Evolutionary conservation across 768 basidiomycete genomes (phyloP).

Genomic region (Sarcomyxa edulis): DNA sequence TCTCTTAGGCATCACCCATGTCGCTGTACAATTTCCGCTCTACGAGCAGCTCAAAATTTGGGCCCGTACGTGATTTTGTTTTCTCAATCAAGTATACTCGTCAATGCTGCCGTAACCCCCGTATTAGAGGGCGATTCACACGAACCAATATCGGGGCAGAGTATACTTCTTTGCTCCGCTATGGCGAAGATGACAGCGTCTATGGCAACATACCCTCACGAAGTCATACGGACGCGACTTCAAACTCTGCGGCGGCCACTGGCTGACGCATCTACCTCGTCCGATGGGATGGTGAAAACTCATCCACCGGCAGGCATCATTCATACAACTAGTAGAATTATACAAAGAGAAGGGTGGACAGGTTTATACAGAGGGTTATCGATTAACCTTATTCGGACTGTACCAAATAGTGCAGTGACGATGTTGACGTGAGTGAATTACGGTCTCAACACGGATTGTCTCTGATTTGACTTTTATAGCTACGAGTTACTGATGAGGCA

Average conservation of each 20-base stretch:
- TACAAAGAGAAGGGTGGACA: constrained; percentile 80
- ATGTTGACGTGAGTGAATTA: constrained; percentile 71
- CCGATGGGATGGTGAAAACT: constrained; percentile 55
- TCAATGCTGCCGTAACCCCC: neutral
- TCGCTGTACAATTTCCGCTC: constrained; percentile 95
- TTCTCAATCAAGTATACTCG: neutral
- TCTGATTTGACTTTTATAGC: constrained; percentile 18
- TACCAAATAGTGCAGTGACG: constrained; percentile 94
- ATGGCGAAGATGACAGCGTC: constrained; percentile 95
- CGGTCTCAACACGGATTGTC: neutral
- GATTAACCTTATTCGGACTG: constrained; percentile 91
- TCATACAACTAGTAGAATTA: constrained; percentile 66
- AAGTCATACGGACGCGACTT: constrained; percentile 95
- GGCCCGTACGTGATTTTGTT: constrained; percentile 59
- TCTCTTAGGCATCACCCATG: constrained; percentile 88
- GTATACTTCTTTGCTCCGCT: constrained; percentile 89
- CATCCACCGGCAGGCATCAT: constrained; percentile 62
- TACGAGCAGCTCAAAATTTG: constrained; percentile 89
- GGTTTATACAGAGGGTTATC: constrained; percentile 91
- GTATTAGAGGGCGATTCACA: constrained; percentile 38
- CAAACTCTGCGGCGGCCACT: constrained; percentile 79
- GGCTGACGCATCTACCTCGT: constrained; percentile 47
- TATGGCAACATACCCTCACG: constrained; percentile 94
- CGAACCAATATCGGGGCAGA: constrained; percentile 45
- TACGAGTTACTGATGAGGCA: constrained; percentile 55